Percentiles rank a stretch among this genome's conserved stretches.
These are phyloP conservation scores for Aspergillus glaucus DNA, from an alignment of 2,329 filamentous ascomycete genomes.

Conservation along the genomic window DNA sequence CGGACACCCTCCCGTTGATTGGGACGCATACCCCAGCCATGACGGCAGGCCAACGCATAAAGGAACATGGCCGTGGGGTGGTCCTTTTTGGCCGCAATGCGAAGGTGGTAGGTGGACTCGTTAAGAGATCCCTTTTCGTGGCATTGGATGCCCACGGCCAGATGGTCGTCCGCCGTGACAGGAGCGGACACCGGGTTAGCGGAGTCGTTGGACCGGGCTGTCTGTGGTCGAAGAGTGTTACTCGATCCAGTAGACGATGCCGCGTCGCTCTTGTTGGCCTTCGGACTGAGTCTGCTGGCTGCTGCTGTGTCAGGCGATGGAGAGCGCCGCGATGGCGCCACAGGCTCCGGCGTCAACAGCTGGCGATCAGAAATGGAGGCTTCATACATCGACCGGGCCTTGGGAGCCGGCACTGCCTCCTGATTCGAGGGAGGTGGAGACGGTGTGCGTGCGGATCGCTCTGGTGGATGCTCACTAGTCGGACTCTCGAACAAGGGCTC, in stretches of 20 bases:
- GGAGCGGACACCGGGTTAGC: slow-evolving; percentile 14
- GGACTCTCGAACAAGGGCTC: slow-evolving; percentile 45
- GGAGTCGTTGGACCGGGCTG: slow-evolving; percentile 15
- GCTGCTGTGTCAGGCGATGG: slow-evolving; percentile 9
- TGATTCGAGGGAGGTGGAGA: slow-evolving; percentile 23
- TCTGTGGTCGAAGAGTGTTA: slow-evolving; percentile 50
- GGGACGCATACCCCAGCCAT: slow-evolving; percentile 95
- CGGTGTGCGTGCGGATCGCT: slow-evolving; percentile 22
- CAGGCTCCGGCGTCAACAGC: slow-evolving; percentile 7
- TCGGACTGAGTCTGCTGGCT: background rate
- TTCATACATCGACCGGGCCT: slow-evolving; percentile 24
- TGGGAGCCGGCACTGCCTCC: slow-evolving; percentile 17
- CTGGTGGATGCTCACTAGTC: slow-evolving; percentile 20
- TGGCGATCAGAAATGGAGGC: slow-evolving; percentile 15
- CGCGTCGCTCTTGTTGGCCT: slow-evolving; percentile 31
- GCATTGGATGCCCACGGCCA: slow-evolving; percentile 80
- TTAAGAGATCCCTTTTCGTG: slow-evolving; percentile 83
- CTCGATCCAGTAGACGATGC: slow-evolving; percentile 57
- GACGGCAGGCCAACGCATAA: slow-evolving; percentile 88
- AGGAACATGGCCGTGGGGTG: slow-evolving; percentile 92
- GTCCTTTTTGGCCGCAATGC: slow-evolving; percentile 77
- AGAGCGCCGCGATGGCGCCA: slow-evolving; percentile 4
- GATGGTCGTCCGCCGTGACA: slow-evolving; percentile 67
- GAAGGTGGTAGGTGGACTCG: slow-evolving; percentile 93
- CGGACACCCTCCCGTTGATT: slow-evolving; percentile 84